Percentiles rank a stretch among this genome's conserved stretches.
Conservation (phyloP, 345 rosid species). For the Barbarea vulgaris region DNA sequence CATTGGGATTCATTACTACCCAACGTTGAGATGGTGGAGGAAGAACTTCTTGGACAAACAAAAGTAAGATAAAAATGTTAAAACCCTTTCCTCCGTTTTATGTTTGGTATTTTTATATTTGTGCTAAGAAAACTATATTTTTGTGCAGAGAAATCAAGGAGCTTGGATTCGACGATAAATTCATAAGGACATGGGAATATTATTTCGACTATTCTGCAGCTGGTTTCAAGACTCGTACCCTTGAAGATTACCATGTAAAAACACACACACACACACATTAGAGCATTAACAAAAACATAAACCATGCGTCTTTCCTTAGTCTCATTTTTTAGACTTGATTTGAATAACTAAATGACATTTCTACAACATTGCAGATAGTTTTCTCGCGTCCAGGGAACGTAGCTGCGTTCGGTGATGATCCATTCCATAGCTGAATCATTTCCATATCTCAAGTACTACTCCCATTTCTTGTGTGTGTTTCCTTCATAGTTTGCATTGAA, state of each 20-base stretch:
- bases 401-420: slow-evolving; percentile 49
- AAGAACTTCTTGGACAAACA: slow-evolving; percentile 70
- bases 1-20: slow-evolving; percentile 83
- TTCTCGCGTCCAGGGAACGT: slow-evolving; percentile 75
- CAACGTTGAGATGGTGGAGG: slow-evolving; percentile 78
- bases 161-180: slow-evolving; percentile 74
- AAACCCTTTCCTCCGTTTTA: background rate
- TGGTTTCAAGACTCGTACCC: slow-evolving; percentile 71
- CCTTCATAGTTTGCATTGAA: background rate
- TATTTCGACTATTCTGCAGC: slow-evolving; percentile 90
- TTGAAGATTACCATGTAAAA: slow-evolving; percentile 72
- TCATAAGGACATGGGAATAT: slow-evolving; percentile 89
- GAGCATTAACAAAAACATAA: background rate
- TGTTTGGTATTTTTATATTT: background rate
- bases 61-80: slow-evolving; percentile 46
- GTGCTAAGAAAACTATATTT: background rate
- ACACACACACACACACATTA: background rate
- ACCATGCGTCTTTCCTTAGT: background rate
- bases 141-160: slow-evolving; percentile 57
- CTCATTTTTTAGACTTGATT: background rate
- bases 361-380: slow-evolving; percentile 49
- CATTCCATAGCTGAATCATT: slow-evolving; percentile 34
- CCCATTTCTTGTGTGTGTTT: background rate
- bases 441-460: background rate
- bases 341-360: background rate